phyloP scores from a whole-genome alignment of 352 stramenopile genomes.

The Phytophthora sansomeana region DNA sequence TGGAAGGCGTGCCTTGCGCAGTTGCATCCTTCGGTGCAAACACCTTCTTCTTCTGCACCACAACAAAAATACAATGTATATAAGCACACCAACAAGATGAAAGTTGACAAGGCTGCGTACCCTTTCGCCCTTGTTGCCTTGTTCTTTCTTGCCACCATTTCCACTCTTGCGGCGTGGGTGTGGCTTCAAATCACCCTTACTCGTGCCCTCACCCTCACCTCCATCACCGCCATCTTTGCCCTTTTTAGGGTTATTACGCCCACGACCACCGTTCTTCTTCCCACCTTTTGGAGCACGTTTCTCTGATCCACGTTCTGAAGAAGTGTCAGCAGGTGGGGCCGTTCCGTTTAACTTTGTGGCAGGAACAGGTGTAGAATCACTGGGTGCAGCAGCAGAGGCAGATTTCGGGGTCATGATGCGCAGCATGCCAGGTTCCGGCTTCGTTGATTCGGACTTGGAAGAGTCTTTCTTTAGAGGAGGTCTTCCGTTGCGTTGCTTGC shows the following conservation, averaged over 20 bases:
- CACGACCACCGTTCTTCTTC: constrained; percentile 41
- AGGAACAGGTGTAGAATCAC: constrained; percentile 7
- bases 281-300: constrained; percentile 30
- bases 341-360: constrained; percentile 19
- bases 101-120: constrained; percentile 20
- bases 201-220: constrained; percentile 23
- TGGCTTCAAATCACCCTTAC: constrained; percentile 36
- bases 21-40: constrained; percentile 69
- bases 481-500: constrained; percentile 48
- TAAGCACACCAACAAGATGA: constrained; percentile 1
- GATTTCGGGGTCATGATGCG: constrained; percentile 65
- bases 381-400: constrained; percentile 9
- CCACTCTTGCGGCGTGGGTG: constrained; percentile 40
- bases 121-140: constrained; percentile 36
- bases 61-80: not conserved
- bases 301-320: constrained; percentile 25
- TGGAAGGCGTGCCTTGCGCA: constrained; percentile 41
- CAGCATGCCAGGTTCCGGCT: constrained; percentile 53
- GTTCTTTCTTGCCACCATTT: constrained; percentile 46
- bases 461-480: constrained; percentile 45
- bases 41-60: constrained; percentile 67
- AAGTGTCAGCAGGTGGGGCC: constrained; percentile 14
- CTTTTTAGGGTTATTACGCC: constrained; percentile 48
- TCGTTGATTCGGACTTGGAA: constrained; percentile 32
- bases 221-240: constrained; percentile 37